phyloP scores from a whole-genome alignment of 495 filamentous ascomycete species.

The Aspergillus heteromorphus region DNA sequence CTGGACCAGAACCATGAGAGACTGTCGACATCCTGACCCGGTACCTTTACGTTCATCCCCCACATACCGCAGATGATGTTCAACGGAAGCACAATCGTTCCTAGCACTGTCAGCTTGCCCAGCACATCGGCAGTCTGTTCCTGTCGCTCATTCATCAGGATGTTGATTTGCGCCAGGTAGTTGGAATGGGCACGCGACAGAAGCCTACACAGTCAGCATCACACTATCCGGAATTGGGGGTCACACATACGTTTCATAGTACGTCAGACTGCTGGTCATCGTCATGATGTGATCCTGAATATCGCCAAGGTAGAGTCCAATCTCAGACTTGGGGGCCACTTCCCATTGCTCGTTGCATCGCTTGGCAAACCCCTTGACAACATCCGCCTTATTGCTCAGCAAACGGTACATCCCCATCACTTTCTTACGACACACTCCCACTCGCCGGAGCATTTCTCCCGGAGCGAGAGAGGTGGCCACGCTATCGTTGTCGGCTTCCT shows the following conservation, averaged over 20 bases:
- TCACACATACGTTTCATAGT: constrained; percentile 82
- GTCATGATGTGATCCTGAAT: constrained; percentile 38
- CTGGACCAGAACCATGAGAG: constrained; percentile 61
- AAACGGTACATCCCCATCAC: constrained; percentile 93
- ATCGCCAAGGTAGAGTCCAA: not conserved
- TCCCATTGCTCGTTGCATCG: constrained; percentile 98
- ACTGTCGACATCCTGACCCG: constrained; percentile 69
- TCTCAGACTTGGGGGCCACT: constrained; percentile 72
- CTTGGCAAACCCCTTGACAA: constrained; percentile 99
- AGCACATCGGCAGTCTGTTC: constrained; percentile 93
- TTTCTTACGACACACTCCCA: constrained; percentile 92
- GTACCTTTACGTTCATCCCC: constrained; percentile 98
- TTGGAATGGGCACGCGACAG: constrained; percentile 90
- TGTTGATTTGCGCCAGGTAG: constrained; percentile 92
- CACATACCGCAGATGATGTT: constrained; percentile 98
- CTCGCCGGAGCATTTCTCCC: constrained; percentile 79
- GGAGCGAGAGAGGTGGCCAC: constrained; percentile 48
- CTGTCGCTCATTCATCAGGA: constrained; percentile 94
- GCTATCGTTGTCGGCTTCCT: constrained; percentile 29
- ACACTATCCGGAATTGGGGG: not conserved
- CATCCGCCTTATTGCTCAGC: constrained; percentile 94
- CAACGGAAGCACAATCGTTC: constrained; percentile 95
- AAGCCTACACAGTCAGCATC: constrained; percentile 50
- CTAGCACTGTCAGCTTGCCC: constrained; percentile 90
- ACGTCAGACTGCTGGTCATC: constrained; percentile 90